These are phyloP conservation scores for Lachnellula arida DNA, from an alignment of 2,329 filamentous ascomycete species.

Conservation along the genomic window DNA sequence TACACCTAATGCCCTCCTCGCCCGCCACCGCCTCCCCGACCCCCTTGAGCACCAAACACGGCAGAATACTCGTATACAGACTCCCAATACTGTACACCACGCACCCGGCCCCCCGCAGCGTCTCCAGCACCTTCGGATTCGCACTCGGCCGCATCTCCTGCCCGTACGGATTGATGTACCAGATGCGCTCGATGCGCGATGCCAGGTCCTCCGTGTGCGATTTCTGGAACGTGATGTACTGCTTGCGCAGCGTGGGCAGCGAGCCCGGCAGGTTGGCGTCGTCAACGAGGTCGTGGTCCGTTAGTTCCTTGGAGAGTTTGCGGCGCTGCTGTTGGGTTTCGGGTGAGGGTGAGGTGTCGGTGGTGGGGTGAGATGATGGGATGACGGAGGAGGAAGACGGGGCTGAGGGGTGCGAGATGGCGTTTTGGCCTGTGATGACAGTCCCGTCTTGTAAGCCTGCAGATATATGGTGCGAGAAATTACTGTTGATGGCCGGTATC, in stretches of 20 bases:
- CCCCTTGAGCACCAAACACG: slow-evolving; percentile 72
- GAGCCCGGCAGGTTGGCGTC: slow-evolving; percentile 80
- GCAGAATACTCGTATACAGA: slow-evolving; percentile 84
- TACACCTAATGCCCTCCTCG: slow-evolving; percentile 41
- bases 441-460: slow-evolving; percentile 73
- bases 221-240: slow-evolving; percentile 81
- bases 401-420: slow-evolving; percentile 70
- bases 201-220: slow-evolving; percentile 68
- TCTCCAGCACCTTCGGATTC: slow-evolving; percentile 71
- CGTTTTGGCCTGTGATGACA: slow-evolving; percentile 84
- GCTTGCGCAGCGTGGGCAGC: slow-evolving; percentile 71
- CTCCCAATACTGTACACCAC: slow-evolving; percentile 93
- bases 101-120: slow-evolving; percentile 55
- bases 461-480: slow-evolving; percentile 92
- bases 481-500: slow-evolving; percentile 87
- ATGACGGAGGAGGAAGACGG: slow-evolving; percentile 15
- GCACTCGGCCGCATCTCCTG: slow-evolving; percentile 84
- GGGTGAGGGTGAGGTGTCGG: neutral
- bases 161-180: slow-evolving; percentile 99
- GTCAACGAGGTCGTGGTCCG: slow-evolving; percentile 62
- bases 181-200: slow-evolving; percentile 73
- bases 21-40: slow-evolving; percentile 62
- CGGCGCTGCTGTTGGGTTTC: slow-evolving; percentile 10
- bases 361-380: slow-evolving; percentile 21
- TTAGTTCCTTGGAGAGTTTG: slow-evolving; percentile 37